phyloP scores from a whole-genome alignment of 495 filamentous ascomycete genomes.

The Mytilinidion resinicola region DNA sequence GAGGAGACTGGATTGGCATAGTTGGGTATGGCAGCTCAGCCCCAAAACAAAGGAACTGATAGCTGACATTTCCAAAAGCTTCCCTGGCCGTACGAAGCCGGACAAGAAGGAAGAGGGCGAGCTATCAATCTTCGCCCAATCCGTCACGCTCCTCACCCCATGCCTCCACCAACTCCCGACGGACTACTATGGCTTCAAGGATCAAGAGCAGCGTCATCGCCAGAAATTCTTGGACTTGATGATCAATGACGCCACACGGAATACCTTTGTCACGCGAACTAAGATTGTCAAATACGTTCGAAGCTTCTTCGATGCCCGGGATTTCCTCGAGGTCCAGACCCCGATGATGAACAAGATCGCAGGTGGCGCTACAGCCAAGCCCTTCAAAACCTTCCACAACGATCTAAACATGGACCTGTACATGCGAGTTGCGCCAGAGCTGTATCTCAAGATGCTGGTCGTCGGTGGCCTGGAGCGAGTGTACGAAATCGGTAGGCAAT shows the following conservation, averaged over 20 bases:
- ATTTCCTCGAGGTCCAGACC: slow-evolving; percentile 93
- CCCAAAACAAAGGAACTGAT: too few species aligned
- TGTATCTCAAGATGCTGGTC: slow-evolving; percentile 93
- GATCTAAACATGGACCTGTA: slow-evolving; percentile 82
- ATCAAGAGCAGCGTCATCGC: slow-evolving; percentile 85
- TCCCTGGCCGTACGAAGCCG: slow-evolving; percentile 80
- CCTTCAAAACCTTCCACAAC: slow-evolving; percentile 92
- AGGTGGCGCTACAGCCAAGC: slow-evolving; percentile 92
- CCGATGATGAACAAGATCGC: slow-evolving; percentile 97
- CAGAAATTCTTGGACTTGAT: slow-evolving; percentile 92
- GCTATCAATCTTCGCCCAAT: slow-evolving; percentile 84
- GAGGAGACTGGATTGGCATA: slow-evolving; percentile 88
- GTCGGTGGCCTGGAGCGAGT: slow-evolving; percentile 89
- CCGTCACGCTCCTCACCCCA: slow-evolving; percentile 78
- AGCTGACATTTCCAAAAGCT: slow-evolving; percentile 29
- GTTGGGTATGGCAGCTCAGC: slow-evolving; percentile 45
- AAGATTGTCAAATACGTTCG: slow-evolving; percentile 84
- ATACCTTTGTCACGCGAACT: slow-evolving; percentile 74
- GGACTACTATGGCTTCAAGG: slow-evolving; percentile 89
- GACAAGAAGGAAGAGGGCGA: slow-evolving; percentile 81
- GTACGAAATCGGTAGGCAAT: slow-evolving; percentile 86
- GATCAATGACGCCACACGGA: slow-evolving; percentile 79
- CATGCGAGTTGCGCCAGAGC: slow-evolving; percentile 89
- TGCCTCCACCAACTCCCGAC: slow-evolving; percentile 86
- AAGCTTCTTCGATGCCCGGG: slow-evolving; percentile 73